Percentiles rank a stretch among this genome's conserved stretches.
Evolutionary conservation across 2,329 filamentous ascomycete species (phyloP).

Genomic region (Corniculantispora saksenae): DNA sequence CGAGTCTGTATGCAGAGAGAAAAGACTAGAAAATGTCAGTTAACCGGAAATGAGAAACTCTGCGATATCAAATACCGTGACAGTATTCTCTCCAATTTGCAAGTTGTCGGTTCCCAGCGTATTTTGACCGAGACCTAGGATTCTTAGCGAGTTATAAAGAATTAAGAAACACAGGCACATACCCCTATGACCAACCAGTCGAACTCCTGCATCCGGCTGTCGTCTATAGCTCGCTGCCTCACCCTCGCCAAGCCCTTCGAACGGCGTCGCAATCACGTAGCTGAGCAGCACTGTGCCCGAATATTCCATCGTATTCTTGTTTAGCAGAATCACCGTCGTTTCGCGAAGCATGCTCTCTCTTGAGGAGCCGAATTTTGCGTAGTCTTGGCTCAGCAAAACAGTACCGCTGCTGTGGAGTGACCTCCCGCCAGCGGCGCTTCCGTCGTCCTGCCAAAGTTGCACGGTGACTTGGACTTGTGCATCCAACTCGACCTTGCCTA

Average conservation of each 20-base stretch:
- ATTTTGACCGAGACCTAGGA: slow-evolving; percentile 16
- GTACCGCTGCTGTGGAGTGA: slow-evolving; percentile 30
- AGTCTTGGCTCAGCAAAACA: slow-evolving; percentile 28
- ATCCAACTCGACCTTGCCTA: slow-evolving; percentile 24
- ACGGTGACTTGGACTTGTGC: slow-evolving; percentile 24
- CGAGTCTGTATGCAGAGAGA: slow-evolving; percentile 9
- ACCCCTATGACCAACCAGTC: slow-evolving; percentile 38
- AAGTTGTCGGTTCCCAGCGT: slow-evolving; percentile 3
- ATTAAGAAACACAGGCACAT: no score
- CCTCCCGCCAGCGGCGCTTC: background rate
- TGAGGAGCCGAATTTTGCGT: slow-evolving; percentile 27
- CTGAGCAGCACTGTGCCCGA: slow-evolving; percentile 37
- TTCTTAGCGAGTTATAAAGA: no score
- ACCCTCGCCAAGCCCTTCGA: slow-evolving; percentile 15
- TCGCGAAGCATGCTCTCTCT: slow-evolving; percentile 36
- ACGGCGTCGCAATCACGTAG: slow-evolving; percentile 32
- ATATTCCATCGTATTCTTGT: slow-evolving; percentile 29
- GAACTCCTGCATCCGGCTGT: slow-evolving; percentile 8
- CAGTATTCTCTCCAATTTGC: slow-evolving; percentile 17
- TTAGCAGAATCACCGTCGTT: slow-evolving; percentile 34
- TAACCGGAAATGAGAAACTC: background rate
- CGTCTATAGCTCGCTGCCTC: slow-evolving; percentile 4
- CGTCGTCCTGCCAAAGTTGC: slow-evolving; percentile 22
- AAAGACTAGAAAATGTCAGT: slow-evolving; percentile 2
- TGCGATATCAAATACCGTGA: background rate